Evolutionary conservation across 495 filamentous ascomycete genomes (phyloP), one percentile per base, ranked within the genome.

Genomic region (Neurospora sp.): DNA sequence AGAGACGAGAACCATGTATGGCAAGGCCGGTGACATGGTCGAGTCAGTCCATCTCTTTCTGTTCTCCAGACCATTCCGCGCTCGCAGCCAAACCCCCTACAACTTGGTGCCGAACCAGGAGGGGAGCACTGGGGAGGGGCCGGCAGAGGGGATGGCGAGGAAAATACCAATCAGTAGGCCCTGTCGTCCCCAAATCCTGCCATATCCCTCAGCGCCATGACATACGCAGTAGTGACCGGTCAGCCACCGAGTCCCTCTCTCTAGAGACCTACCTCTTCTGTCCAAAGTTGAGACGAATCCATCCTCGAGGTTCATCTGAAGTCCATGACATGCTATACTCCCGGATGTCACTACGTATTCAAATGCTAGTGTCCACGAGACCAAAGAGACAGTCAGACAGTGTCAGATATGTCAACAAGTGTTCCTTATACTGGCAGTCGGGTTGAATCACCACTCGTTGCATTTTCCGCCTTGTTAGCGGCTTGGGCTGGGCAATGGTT

Each of bases 1-100:
- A 48, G 45, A 53, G 20, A 53, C 45, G 9, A 27, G 53, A 31
- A 61, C 53, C 7, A 65, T 6, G 12, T 18, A 65, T 61, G 27
- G 22, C 5, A 35, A 35, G 53, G 27, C 27, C 27, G 5, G 53
- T 61, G 73, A 35, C 3, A 6, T 37, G 35, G 76, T 72, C 74
- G 40, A 44, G 35, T 71, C 59, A 44, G 35, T 71, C 59, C 70
- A 71, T 65, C 73, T 74, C 72, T 70, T 42, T 68, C 37, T 27
- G 37, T 41, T 48, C 53, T 31, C 53, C 9, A 65, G 53, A 69
- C 71, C 65, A 31, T 41, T 65, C 70, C 61, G 70, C 72, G 35
- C 68, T 59, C 22, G 16, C 45, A 65, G 14, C 27, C 53, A 61
- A 59, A 59, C 48, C 48, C 48, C 48, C 48, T 53, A 53, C 45